phyloP scores from a whole-genome alignment of 306 rosid genomes.

The Albizia julibrissin region DNA sequence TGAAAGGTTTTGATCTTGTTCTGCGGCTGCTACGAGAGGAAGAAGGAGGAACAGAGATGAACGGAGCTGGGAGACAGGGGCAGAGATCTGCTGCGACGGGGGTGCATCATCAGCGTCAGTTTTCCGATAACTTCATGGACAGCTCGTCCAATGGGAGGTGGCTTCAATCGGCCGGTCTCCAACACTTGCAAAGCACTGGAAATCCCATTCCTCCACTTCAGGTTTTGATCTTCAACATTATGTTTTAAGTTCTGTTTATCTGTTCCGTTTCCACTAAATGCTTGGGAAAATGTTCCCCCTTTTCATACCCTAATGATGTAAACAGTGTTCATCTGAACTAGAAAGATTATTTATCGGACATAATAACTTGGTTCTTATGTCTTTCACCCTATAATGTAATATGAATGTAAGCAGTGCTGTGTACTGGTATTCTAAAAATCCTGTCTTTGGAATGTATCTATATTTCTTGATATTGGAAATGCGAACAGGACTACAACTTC shows the following conservation, averaged over 20 bases:
- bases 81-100: conserved; percentile 86
- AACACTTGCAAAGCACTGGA: conserved; percentile 74
- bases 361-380: background rate
- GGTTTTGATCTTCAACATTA: conserved; percentile 43
- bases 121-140: conserved; percentile 80
- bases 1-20: background rate
- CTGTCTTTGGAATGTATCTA: background rate
- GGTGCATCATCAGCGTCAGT: conserved; percentile 87
- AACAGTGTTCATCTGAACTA: conserved; percentile 31
- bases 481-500: conserved; percentile 70
- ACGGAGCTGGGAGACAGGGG: conserved; percentile 83
- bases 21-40: background rate
- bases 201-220: conserved; percentile 63
- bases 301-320: conserved; percentile 13
- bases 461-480: conserved; percentile 42
- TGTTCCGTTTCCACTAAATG: background rate
- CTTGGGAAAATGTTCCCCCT: background rate
- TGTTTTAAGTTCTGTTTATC: background rate
- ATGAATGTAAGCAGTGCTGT: background rate
- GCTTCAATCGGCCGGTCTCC: conserved; percentile 98
- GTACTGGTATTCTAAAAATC: background rate
- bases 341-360: background rate
- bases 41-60: conserved; percentile 51
- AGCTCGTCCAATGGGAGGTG: conserved; percentile 59
- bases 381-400: background rate